Evolutionary conservation across 805 yeast species (phyloP).

Genomic region (Saccharomycopsis selenospora): DNA sequence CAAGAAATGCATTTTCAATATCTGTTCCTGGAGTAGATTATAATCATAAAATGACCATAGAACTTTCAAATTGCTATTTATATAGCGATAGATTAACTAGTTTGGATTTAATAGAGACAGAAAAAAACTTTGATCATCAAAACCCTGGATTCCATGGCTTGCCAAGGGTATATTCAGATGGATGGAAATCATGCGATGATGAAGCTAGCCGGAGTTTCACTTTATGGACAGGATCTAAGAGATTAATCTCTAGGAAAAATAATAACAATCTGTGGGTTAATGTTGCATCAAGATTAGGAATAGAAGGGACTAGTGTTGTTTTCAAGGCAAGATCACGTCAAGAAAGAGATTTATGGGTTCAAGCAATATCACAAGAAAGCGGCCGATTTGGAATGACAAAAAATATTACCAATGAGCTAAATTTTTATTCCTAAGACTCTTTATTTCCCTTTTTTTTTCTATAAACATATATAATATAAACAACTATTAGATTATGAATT

Average conservation of each 20-base stretch:
- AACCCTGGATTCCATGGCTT: conserved; percentile 50
- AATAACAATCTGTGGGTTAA: conserved; percentile 26
- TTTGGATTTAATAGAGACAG: conserved; percentile 45
- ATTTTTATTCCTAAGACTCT: too few species aligned
- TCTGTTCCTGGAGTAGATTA: conserved; percentile 43
- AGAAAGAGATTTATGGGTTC: conserved; percentile 81
- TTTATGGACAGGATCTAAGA: conserved; percentile 70
- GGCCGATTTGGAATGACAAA: conserved; percentile 12
- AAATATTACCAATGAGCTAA: background rate
- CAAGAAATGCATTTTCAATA: conserved; percentile 40
- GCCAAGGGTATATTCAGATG: conserved; percentile 74
- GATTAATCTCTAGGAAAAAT: conserved; percentile 25
- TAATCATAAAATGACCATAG: conserved; percentile 48
- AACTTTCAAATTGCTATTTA: conserved; percentile 61
- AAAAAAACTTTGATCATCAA: conserved; percentile 37
- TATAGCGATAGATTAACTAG: conserved; percentile 63
- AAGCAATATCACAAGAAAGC: conserved; percentile 12
- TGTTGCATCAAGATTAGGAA: conserved; percentile 50
- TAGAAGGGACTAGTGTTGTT: conserved; percentile 59
- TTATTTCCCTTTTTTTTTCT: too few species aligned
- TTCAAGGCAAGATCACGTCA: conserved; percentile 78
- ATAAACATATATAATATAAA: too few species aligned
- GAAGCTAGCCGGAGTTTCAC: conserved; percentile 73
- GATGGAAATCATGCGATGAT: conserved; percentile 77
- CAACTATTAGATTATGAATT: too few species aligned